phyloP scores from a whole-genome alignment of 2,329 filamentous ascomycete genomes.

The Ophiocordyceps camponoti-saundersi region DNA sequence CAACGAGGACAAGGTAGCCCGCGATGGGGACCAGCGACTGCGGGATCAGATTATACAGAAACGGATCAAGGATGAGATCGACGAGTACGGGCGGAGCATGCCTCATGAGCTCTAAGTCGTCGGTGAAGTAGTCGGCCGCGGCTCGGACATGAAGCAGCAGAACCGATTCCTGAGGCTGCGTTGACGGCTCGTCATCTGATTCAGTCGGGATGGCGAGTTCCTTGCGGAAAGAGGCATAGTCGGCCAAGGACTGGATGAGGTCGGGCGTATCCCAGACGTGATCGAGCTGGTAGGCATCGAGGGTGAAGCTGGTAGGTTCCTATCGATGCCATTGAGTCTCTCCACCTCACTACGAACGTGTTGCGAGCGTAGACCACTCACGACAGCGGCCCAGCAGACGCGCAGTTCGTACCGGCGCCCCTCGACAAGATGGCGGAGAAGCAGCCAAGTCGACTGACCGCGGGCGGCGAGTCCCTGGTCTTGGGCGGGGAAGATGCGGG shows the following conservation, averaged over 20 bases:
- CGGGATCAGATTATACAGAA: slow-evolving; percentile 62
- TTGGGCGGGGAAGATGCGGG: slow-evolving; percentile 58
- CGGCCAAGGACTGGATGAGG: slow-evolving; percentile 47
- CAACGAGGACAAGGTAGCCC: slow-evolving; percentile 48
- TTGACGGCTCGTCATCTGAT: neutral
- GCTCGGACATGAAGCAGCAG: slow-evolving; percentile 61
- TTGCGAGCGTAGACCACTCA: slow-evolving; percentile 30
- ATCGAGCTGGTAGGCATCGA: slow-evolving; percentile 46
- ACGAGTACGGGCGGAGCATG: slow-evolving; percentile 55
- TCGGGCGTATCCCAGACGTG: slow-evolving; percentile 43
- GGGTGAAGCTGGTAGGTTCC: slow-evolving; percentile 72
- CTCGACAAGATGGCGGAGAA: slow-evolving; percentile 52
- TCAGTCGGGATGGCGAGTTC: neutral
- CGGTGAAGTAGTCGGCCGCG: slow-evolving; percentile 72
- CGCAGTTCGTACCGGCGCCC: slow-evolving; percentile 77
- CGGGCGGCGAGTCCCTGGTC: slow-evolving; percentile 23
- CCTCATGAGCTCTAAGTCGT: slow-evolving; percentile 58
- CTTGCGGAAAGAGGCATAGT: slow-evolving; percentile 36
- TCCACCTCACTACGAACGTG: neutral
- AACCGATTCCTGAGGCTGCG: slow-evolving; percentile 22
- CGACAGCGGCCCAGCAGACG: slow-evolving; percentile 84
- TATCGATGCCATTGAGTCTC: slow-evolving; percentile 18
- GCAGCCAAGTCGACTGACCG: slow-evolving; percentile 45
- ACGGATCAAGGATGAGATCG: slow-evolving; percentile 79
- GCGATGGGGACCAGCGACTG: slow-evolving; percentile 58